Evolutionary conservation across 2,329 filamentous ascomycete genomes (phyloP), one percentile per base, ranked within the genome.

Genomic region (Fusarium phyllophilum): DNA sequence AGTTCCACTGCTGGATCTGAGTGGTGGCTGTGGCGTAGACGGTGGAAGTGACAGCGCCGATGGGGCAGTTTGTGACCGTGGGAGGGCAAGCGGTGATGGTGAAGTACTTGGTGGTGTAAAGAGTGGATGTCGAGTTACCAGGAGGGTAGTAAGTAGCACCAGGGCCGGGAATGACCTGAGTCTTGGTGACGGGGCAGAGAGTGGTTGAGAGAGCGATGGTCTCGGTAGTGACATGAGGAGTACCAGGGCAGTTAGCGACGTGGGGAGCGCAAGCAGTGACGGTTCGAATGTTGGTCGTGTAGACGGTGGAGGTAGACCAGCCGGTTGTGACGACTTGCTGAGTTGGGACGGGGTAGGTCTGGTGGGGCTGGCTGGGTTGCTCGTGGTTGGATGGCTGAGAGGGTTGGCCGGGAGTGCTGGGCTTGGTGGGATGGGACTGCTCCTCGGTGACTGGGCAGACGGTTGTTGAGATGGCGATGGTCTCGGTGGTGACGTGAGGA

Each of bases 81-180:
- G 59, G 52, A 54, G 67, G 67, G 17, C 67, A 70, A 6, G 67
- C 67, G 6, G 66, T 70, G 15, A 72, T 44, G n/a, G 68, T 75
- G 38, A 63, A 66, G 54, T 68, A 64, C 66, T 74, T 60, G 29
- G 73, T 75, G 3, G 74, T 75, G 60, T 76, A 75, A 15, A 73
- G 65, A 41, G 74, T 75, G 13, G 57, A 64, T 13, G 68, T 75
- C 42, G 36, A n/a, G 52, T 68, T 72, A 9, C 45, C 39, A 49
- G 38, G 55, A 31, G 55, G 51, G 24, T 57, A 63, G 15, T 42
- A 36, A 1, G 69, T 72, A 2, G 46, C 64, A 13, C 64, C 48
- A 4, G 67, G 67, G 3, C 52, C 66, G 3, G 51, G 59, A 6
- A 70, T 38, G 8, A 70, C 33, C 34, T 72, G 70, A 6, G 58